Conservation (phyloP, 139 green algal species). For the Chlamydomonas sp. region DNA sequence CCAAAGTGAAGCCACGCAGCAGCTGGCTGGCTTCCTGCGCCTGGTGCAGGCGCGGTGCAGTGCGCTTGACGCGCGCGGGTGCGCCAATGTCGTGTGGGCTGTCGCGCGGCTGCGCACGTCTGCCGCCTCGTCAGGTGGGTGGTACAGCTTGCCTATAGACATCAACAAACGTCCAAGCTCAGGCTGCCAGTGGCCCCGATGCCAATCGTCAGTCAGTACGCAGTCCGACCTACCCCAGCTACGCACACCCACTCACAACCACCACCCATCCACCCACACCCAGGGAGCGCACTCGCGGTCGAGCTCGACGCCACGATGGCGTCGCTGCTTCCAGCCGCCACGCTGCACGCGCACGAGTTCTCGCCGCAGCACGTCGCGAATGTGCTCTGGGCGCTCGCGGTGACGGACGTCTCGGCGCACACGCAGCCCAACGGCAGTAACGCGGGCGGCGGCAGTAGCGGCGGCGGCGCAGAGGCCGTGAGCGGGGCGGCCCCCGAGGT, state of each 20-base stretch:
- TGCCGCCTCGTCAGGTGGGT: too few species aligned
- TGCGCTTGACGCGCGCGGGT: not conserved
- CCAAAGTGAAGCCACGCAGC: too few species aligned
- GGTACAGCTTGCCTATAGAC: too few species aligned
- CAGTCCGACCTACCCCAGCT: too few species aligned
- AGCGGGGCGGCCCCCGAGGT: not conserved
- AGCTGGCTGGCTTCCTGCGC: not conserved
- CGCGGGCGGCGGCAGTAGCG: not conserved
- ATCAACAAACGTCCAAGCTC: too few species aligned
- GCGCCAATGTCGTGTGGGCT: conserved; percentile 7
- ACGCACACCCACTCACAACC: too few species aligned
- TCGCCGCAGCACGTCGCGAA: conserved; percentile 4
- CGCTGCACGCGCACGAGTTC: not conserved
- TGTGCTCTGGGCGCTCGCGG: conserved; percentile 6
- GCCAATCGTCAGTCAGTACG: too few species aligned
- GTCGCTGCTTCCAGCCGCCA: too few species aligned
- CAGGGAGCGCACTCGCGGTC: too few species aligned
- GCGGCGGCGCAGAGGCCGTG: not conserved
- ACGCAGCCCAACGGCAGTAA: not conserved
- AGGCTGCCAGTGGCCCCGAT: too few species aligned
- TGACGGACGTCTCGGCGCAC: not conserved
- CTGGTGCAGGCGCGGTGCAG: not conserved
- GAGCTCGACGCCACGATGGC: too few species aligned
- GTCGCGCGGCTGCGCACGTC: not conserved
- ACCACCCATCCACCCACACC: too few species aligned